Evolutionary conservation across 129 eudicot species (phyloP), one percentile per base, ranked within the genome.

Genomic region (Tanacetum coccineum): DNA sequence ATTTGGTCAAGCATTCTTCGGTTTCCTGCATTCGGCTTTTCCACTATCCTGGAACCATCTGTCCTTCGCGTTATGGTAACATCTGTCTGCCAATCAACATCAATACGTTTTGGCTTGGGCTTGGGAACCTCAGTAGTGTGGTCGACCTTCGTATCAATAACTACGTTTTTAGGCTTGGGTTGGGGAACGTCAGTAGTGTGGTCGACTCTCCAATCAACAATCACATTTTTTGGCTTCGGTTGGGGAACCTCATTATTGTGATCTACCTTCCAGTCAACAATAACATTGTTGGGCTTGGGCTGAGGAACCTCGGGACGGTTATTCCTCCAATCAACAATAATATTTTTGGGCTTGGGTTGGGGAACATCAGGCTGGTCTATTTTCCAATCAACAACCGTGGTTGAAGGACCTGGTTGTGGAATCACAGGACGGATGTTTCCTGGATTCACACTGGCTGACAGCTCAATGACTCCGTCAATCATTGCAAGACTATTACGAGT

Each of bases 401-500:
- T 21, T 39, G 4, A 36, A 6, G 50, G 10, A 4, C 45, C 28
- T 0, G 66, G 57, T 26, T 44, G 28, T 13, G 74, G 66, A 45
- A 42, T 44, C 15, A 40, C 18, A 4, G 62, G 51, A 10, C 14
- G 69, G 2, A 42, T 42, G 0, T 70, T 17, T 10, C 47, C 25
- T 0, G 49, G 14, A 3, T 57, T 39, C 13, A 30, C 10, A 17
- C 77, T 30, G 0, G 45, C 47, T 1, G 74, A 42, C 32, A 81
- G 28, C 30, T 77, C 79, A 6, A 62, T 71, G 11, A 76, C 21
- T 5, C 80, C 80, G 25, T 64, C 70, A 1, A 85, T 59, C 66
- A 89, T 72, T 0, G 83, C 79, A 2, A 86, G 82, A 59, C 84
- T 81, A 15, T 89, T 86, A 64, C 84, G 49, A 1, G 90, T 59